Conservation (phyloP, 1,139 yeast genomes). For the Nematodospora anomalae region DNA sequence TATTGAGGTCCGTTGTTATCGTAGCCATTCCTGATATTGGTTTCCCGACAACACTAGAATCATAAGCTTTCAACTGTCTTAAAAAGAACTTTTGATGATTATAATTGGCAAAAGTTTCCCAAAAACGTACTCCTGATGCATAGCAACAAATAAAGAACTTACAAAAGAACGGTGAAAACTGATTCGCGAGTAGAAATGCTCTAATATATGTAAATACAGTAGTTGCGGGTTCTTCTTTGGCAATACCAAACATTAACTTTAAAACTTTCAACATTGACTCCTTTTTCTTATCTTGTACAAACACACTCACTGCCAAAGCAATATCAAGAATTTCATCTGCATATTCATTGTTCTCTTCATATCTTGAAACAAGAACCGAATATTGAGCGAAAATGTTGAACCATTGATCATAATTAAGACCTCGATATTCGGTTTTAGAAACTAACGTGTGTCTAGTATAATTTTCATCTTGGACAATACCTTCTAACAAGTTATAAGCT, state of each 20-base stretch:
- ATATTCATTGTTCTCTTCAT: conserved; percentile 59
- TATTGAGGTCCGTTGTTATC: conserved; percentile 46
- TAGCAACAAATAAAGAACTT: conserved; percentile 69
- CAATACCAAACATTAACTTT: conserved; percentile 62
- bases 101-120: conserved; percentile 66
- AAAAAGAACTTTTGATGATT: conserved; percentile 87
- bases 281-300: conserved; percentile 57
- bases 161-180: conserved; percentile 70
- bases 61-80: conserved; percentile 87
- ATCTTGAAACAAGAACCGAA: conserved; percentile 62
- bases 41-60: conserved; percentile 54
- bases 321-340: conserved; percentile 71
- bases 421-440: conserved; percentile 63
- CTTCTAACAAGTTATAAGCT: conserved; percentile 65
- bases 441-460: conserved; percentile 38
- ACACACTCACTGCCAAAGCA: conserved; percentile 76
- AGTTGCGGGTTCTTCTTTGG: conserved; percentile 48
- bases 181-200: conserved; percentile 61
- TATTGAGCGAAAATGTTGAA: conserved; percentile 79
- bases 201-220: conserved; percentile 59
- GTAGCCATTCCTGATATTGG: conserved; percentile 79
- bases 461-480: conserved; percentile 46
- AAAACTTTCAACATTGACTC: conserved; percentile 63
- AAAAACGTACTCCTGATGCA: conserved; percentile 58
- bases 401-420: conserved; percentile 79